These are phyloP conservation scores for Barnettozyma sp. DNA, from an alignment of 805 yeast genomes.

Conservation along the genomic window DNA sequence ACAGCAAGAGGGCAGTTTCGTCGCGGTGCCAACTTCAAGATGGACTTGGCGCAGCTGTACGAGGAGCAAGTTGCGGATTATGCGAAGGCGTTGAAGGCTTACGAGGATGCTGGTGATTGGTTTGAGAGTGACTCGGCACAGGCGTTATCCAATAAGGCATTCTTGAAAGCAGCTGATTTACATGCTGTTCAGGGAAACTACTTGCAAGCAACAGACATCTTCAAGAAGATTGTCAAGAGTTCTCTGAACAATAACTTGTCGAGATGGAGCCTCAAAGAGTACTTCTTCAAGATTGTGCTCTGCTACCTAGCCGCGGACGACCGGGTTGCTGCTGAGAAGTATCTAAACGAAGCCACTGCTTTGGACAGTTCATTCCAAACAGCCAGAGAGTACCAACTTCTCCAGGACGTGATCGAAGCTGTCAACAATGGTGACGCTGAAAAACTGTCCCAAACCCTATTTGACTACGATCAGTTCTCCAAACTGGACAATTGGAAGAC, in stretches of 20 bases:
- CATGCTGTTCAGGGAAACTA: conserved; percentile 72
- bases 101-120: conserved; percentile 95
- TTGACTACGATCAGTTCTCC: conserved; percentile 78
- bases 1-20: conserved; percentile 91
- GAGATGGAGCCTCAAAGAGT: conserved; percentile 90
- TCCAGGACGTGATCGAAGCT: conserved; percentile 62
- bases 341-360: conserved; percentile 51
- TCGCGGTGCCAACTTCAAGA: conserved; percentile 89
- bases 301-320: conserved; percentile 84
- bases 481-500: conserved; percentile 92
- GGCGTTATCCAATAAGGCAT: conserved; percentile 83
- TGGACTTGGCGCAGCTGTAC: conserved; percentile 82
- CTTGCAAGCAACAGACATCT: conserved; percentile 65
- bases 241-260: conserved; percentile 68
- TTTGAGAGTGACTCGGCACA: conserved; percentile 88
- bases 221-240: conserved; percentile 71
- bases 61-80: conserved; percentile 68
- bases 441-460: conserved; percentile 62
- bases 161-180: conserved; percentile 83
- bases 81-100: conserved; percentile 64
- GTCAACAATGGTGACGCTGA: conserved; percentile 77
- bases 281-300: conserved; percentile 75
- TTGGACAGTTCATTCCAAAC: conserved; percentile 74
- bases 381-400: conserved; percentile 68
- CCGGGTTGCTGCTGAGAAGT: conserved; percentile 74